Conservation (phyloP, 1,139 yeast genomes). For the Lodderomyces parapsilosis region DNA sequence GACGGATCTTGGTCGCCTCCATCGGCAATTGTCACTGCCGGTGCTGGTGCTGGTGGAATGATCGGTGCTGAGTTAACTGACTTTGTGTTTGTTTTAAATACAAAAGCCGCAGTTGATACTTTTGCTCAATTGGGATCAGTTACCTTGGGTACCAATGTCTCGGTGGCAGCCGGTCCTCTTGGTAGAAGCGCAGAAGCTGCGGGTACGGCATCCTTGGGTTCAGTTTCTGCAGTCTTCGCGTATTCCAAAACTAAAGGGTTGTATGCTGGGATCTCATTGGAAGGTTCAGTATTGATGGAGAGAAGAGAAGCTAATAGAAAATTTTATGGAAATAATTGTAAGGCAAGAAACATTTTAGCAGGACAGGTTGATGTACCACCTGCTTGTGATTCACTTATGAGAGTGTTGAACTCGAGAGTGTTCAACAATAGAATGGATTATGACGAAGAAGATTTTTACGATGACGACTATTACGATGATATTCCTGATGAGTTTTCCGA, state of each 20-base stretch:
- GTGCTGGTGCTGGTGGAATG: conserved; percentile 99
- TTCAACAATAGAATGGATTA: conserved; percentile 59
- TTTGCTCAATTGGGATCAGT: conserved; percentile 94
- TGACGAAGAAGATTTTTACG: conserved; percentile 54
- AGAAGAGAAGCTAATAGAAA: conserved; percentile 96
- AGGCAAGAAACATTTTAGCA: conserved; percentile 76
- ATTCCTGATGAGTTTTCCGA: conserved; percentile 67
- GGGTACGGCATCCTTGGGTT: conserved; percentile 86
- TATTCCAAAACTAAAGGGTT: conserved; percentile 96
- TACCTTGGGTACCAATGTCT: conserved; percentile 91
- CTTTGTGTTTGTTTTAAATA: conserved; percentile 89
- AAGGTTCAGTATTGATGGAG: conserved; percentile 92
- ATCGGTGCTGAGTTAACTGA: conserved; percentile 96
- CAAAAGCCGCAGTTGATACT: conserved; percentile 84
- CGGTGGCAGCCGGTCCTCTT: conserved; percentile 97
- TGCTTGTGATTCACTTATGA: conserved; percentile 84
- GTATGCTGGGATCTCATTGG: conserved; percentile 95
- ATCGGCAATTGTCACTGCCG: conserved; percentile 91
- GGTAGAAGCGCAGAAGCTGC: conserved; percentile 99
- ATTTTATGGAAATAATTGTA: conserved; percentile 85
- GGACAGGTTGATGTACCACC: conserved; percentile 94
- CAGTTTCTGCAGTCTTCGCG: conserved; percentile 88
- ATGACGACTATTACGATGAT: conserved; percentile 64
- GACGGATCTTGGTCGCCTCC: conserved; percentile 99
- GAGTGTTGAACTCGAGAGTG: conserved; percentile 82